Conservation (phyloP, 2,329 filamentous ascomycete genomes). For the Xylariaceae sp. region DNA sequence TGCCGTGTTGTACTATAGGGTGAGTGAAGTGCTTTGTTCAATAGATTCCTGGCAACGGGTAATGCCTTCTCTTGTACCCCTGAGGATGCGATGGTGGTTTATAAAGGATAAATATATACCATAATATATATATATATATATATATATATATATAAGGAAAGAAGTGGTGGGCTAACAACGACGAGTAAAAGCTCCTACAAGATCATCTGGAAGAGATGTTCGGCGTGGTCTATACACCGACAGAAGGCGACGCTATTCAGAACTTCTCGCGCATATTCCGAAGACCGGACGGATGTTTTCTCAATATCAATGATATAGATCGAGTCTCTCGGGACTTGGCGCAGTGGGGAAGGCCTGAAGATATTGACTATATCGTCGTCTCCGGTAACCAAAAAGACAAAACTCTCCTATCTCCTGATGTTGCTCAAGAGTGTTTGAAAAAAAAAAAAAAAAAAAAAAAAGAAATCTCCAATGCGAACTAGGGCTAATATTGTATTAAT, state of each 20-base stretch:
- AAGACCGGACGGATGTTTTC: slow-evolving; percentile 71
- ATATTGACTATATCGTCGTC: slow-evolving; percentile 84
- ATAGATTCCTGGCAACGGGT: too few species aligned
- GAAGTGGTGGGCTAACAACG: background rate
- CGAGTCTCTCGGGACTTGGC: slow-evolving; percentile 60
- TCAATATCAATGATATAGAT: slow-evolving; percentile 66
- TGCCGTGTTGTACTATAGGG: slow-evolving; percentile 72
- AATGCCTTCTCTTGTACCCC: background rate
- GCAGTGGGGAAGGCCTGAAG: slow-evolving; percentile 63
- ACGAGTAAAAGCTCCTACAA: slow-evolving; percentile 54
- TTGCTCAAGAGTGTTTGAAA: background rate
- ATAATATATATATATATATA: too few species aligned
- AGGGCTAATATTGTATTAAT: too few species aligned
- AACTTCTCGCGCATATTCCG: slow-evolving; percentile 77
- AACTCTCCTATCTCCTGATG: background rate
- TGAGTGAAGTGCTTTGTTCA: slow-evolving; percentile 30
- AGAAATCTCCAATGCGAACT: too few species aligned
- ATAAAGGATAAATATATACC: too few species aligned
- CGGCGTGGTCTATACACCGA: slow-evolving; percentile 84
- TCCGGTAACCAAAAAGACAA: slow-evolving; percentile 50
- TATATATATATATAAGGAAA: background rate
- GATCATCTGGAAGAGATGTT: slow-evolving; percentile 84
- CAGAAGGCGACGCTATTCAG: slow-evolving; percentile 81
- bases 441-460: background rate
- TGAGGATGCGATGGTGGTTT: too few species aligned